Conservation (phyloP, 257 asterid species). For the Solanum habrochaites region DNA sequence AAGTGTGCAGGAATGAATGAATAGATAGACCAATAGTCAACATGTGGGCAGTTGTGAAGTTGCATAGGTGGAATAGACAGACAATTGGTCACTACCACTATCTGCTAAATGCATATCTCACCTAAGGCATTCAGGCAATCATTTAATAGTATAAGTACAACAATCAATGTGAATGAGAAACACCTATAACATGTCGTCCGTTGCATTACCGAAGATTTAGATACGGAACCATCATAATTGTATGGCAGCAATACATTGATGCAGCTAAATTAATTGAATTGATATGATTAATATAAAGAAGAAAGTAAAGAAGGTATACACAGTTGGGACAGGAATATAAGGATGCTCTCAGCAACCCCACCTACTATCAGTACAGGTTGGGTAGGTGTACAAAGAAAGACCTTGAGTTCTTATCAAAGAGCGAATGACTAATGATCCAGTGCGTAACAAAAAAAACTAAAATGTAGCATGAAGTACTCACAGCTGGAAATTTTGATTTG, state of each 20-base stretch:
- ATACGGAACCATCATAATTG: background rate
- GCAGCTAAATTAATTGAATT: background rate
- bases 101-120: background rate
- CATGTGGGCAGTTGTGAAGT: background rate
- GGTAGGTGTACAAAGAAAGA: background rate
- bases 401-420: background rate
- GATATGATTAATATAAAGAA: background rate
- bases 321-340: background rate
- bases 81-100: background rate
- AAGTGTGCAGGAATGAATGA: background rate
- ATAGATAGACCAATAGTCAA: background rate
- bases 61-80: background rate
- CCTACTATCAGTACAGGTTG: background rate
- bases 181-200: background rate
- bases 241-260: background rate
- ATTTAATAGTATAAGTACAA: background rate
- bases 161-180: background rate
- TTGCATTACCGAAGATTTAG: background rate
- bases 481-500: constrained; percentile 82
- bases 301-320: background rate
- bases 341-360: background rate
- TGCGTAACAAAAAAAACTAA: background rate
- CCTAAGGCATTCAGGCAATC: background rate
- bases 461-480: constrained; percentile 15
- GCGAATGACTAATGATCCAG: background rate